These are phyloP conservation scores for Tuber umbilicatum DNA, from an alignment of 495 filamentous ascomycete species.

Conservation along the genomic window DNA sequence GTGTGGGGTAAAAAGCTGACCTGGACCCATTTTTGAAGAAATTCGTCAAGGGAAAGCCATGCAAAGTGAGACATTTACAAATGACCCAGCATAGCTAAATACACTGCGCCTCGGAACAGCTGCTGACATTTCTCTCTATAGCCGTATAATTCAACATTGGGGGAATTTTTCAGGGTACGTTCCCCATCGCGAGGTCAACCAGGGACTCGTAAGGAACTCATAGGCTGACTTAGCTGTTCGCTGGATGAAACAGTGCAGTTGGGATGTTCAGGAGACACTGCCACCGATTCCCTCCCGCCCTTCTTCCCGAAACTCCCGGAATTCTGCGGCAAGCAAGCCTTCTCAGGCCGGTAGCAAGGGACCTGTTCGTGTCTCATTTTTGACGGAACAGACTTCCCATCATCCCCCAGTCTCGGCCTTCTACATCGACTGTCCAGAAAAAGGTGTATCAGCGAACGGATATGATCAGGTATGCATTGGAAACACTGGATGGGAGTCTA, in stretches of 20 bases:
- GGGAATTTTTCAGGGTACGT: constrained; percentile 92
- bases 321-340: constrained; percentile 46
- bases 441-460: constrained; percentile 77
- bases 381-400: constrained; percentile 97
- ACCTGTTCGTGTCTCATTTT: constrained; percentile 71
- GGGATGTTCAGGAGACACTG: constrained; percentile 70
- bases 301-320: constrained; percentile 49
- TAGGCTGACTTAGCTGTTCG: constrained; percentile 23
- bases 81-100: not conserved
- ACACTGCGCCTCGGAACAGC: not conserved
- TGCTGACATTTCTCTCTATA: constrained; percentile 7
- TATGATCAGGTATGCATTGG: constrained; percentile 62
- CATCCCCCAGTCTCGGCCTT: constrained; percentile 97
- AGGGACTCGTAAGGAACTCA: constrained; percentile 8
- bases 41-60: constrained; percentile 96
- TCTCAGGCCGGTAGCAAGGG: constrained; percentile 47
- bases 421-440: constrained; percentile 85
- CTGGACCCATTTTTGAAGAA: constrained; percentile 51
- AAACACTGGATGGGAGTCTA: not conserved
- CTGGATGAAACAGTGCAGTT: constrained; percentile 62
- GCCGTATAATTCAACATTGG: constrained; percentile 92
- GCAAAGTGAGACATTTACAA: constrained; percentile 52
- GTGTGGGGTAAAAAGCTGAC: not conserved
- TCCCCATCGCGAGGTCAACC: constrained; percentile 10
- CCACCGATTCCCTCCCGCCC: constrained; percentile 45